Evolutionary conservation across 331 rosid species (phyloP).

Genomic region (Arachis monticola): DNA sequence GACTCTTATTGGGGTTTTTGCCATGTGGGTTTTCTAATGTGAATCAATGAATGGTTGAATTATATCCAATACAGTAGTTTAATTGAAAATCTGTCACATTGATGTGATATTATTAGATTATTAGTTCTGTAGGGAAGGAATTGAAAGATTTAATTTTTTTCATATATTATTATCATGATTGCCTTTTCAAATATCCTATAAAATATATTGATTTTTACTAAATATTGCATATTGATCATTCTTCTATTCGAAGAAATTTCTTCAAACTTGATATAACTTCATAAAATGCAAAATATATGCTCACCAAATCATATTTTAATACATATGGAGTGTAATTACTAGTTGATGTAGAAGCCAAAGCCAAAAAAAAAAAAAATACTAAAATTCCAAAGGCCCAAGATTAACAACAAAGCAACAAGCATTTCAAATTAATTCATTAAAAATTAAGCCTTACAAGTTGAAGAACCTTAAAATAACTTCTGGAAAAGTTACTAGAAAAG

Average conservation of each 20-base stretch:
- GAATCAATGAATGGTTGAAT: background rate
- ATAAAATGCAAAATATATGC: no score
- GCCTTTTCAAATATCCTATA: background rate
- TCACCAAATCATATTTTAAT: no score
- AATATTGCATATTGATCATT: background rate
- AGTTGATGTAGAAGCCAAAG: no score
- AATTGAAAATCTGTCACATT: background rate
- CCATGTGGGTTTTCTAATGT: constrained; percentile 45
- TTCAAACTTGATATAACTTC: no score
- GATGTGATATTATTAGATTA: constrained; percentile 12
- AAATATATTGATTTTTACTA: background rate
- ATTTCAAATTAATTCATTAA: constrained; percentile 6
- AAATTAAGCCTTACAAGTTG: constrained; percentile 17
- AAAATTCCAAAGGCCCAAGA: background rate
- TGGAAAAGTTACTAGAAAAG: background rate
- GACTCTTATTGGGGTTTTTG: constrained; percentile 39
- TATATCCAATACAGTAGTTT: no score
- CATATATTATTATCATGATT: background rate
- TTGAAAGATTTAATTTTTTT: constrained; percentile 10
- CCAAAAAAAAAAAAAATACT: no score
- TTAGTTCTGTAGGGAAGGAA: background rate
- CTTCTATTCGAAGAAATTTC: background rate
- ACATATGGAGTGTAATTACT: no score
- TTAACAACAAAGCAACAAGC: background rate
- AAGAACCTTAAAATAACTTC: background rate